Evolutionary conservation across 2,329 filamentous ascomycete genomes (phyloP).

Genomic region (Colletotrichum sublineola): DNA sequence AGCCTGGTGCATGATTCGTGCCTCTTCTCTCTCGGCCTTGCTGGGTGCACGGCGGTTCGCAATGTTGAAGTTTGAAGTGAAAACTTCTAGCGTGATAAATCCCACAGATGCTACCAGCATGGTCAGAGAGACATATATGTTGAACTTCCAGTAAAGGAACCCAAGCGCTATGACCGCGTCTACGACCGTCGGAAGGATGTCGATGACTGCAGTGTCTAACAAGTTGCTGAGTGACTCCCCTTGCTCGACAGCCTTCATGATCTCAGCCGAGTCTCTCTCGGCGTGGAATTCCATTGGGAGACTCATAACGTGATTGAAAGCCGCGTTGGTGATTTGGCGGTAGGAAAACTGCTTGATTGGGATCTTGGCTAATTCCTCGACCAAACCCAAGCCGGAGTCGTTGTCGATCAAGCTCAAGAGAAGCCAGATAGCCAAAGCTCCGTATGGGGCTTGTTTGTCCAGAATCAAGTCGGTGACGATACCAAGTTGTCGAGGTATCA

Average conservation of each 20-base stretch:
- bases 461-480: constrained; percentile 49
- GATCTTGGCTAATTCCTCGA: constrained; percentile 49
- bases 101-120: constrained; percentile 47
- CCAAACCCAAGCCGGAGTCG: constrained; percentile 34
- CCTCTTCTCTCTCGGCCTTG: constrained; percentile 61
- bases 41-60: constrained; percentile 53
- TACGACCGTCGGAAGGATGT: constrained; percentile 71
- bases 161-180: constrained; percentile 73
- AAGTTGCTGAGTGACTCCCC: constrained; percentile 71
- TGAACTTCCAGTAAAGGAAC: constrained; percentile 73
- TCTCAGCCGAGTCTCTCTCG: constrained; percentile 72
- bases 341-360: constrained; percentile 59
- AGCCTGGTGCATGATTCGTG: constrained; percentile 68
- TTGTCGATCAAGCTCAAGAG: constrained; percentile 10
- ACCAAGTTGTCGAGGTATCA: constrained; percentile 51
- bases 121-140: constrained; percentile 66
- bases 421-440: constrained; percentile 22
- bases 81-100: constrained; percentile 47
- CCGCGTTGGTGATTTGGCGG: constrained; percentile 68
- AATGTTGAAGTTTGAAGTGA: constrained; percentile 55
- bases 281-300: constrained; percentile 80
- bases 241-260: constrained; percentile 75
- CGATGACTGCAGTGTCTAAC: constrained; percentile 70
- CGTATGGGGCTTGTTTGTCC: constrained; percentile 36
- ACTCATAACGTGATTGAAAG: constrained; percentile 77